Evolutionary conservation across 352 stramenopile species (phyloP).

Genomic region (Pythium myriotylum): DNA sequence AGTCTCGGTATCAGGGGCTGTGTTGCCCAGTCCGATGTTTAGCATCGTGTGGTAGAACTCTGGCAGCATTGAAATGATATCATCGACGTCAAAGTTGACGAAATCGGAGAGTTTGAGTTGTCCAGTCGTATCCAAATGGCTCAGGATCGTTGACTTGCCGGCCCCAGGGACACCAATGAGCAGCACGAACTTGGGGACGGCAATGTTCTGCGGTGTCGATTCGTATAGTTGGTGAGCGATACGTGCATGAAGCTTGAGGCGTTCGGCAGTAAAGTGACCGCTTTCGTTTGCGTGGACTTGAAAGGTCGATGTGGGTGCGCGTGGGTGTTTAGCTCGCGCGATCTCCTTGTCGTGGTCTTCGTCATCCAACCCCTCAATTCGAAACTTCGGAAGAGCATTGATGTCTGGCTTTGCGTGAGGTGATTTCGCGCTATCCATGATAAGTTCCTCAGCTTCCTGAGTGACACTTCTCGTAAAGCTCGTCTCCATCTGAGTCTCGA

Average conservation of each 20-base stretch:
- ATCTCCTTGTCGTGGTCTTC: conserved; percentile 52
- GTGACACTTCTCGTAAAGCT: conserved; percentile 59
- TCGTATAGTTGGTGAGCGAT: conserved; percentile 78
- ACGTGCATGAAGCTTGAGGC: conserved; percentile 65
- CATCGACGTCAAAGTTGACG: conserved; percentile 85
- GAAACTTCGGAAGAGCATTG: conserved; percentile 19
- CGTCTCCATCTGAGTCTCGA: conserved; percentile 52
- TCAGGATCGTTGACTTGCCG: conserved; percentile 78
- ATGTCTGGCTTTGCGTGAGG: neutral
- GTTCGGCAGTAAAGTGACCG: conserved; percentile 62
- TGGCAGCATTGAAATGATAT: conserved; percentile 74
- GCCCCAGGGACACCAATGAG: conserved; percentile 68
- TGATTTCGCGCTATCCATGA: conserved; percentile 29
- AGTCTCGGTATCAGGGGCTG: conserved; percentile 24
- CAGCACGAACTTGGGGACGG: conserved; percentile 64
- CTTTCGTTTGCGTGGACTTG: conserved; percentile 62
- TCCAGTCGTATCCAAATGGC: conserved; percentile 66
- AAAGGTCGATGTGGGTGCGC: conserved; percentile 44
- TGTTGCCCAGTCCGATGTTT: conserved; percentile 74
- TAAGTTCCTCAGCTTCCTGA: conserved; percentile 47
- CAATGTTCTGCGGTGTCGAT: conserved; percentile 52
- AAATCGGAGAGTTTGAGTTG: conserved; percentile 76
- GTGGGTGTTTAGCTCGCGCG: conserved; percentile 34
- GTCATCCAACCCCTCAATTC: conserved; percentile 34
- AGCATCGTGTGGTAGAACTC: conserved; percentile 87